Percentiles rank a stretch among this genome's conserved stretches.
Conservation (phyloP, 345 rosid genomes). For the Citrus unshiu region DNA sequence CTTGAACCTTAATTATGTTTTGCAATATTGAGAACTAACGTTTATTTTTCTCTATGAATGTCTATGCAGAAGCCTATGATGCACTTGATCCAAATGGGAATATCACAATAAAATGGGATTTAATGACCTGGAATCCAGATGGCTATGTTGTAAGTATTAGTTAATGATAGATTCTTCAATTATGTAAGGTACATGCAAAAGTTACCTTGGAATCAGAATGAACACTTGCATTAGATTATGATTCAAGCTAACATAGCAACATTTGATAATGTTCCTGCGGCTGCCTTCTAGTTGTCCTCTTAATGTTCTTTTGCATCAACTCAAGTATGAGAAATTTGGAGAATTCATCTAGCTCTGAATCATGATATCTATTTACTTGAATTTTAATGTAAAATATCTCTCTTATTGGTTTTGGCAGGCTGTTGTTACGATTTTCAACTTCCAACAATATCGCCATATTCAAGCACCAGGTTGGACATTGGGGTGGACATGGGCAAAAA, state of each 20-base stretch:
- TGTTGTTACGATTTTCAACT: slow-evolving; percentile 74
- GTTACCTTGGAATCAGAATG: not conserved
- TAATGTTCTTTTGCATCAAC: not conserved
- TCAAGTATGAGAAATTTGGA: not conserved
- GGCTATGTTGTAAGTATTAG: slow-evolving; percentile 81
- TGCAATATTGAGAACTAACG: slow-evolving; percentile 12
- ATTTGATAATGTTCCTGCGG: not conserved
- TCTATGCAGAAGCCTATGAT: slow-evolving; percentile 79
- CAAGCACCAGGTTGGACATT: slow-evolving; percentile 86
- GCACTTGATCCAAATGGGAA: slow-evolving; percentile 88
- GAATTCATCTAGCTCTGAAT: not conserved
- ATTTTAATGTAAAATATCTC: not conserved
- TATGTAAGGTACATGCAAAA: not conserved
- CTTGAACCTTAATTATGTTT: not conserved
- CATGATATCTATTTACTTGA: not conserved
- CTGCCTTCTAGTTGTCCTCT: not conserved
- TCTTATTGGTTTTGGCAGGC: slow-evolving; percentile 46
- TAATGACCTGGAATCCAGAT: slow-evolving; percentile 89
- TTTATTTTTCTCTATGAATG: not conserved
- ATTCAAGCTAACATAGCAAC: not conserved
- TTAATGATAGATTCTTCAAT: not conserved
- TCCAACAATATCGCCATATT: slow-evolving; percentile 84
- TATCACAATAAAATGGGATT: slow-evolving; percentile 94
- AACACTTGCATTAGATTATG: not conserved
- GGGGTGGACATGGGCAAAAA: slow-evolving; percentile 92